phyloP scores from a whole-genome alignment of 2,329 filamentous ascomycete genomes.

The Fusarium guadeloupense region DNA sequence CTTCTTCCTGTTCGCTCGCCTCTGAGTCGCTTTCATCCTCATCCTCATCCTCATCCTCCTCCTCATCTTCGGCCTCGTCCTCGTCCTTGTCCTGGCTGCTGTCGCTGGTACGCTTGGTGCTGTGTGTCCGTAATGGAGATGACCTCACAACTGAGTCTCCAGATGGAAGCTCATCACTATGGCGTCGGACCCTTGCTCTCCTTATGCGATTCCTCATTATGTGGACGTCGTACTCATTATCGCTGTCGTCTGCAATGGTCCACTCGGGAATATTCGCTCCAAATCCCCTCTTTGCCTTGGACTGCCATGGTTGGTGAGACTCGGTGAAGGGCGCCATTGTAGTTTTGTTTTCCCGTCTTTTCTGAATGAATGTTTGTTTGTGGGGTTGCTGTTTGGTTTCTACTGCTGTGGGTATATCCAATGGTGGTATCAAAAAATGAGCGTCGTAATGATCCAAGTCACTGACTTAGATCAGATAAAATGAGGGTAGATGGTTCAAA shows the following conservation, averaged over 20 bases:
- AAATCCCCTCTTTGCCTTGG: constrained; percentile 27
- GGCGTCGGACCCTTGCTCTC: constrained; percentile 16
- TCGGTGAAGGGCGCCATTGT: constrained; percentile 31
- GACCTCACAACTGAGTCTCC: constrained; percentile 12
- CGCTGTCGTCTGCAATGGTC: constrained; percentile 43
- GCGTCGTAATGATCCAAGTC: constrained; percentile 32
- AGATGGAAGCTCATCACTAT: constrained; percentile 1
- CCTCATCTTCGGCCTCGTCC: constrained; percentile 11
- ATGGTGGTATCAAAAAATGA: constrained; percentile 23
- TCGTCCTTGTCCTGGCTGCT: not conserved
- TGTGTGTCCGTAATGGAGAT: constrained; percentile 5
- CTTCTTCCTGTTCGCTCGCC: constrained; percentile 6
- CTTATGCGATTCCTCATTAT: constrained; percentile 25
- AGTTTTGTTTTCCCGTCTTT: not conserved
- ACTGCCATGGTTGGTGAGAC: constrained; percentile 31
- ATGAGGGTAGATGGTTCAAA: constrained; percentile 1
- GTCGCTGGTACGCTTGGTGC: constrained; percentile 3
- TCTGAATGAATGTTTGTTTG: not conserved
- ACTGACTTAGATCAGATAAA: constrained; percentile 34
- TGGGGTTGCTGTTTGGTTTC: constrained; percentile 14
- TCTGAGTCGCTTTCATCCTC: constrained; percentile 11
- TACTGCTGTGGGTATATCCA: constrained; percentile 10
- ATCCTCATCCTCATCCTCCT: not conserved
- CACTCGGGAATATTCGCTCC: constrained; percentile 36
- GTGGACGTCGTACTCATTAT: constrained; percentile 33